phyloP scores from a whole-genome alignment of 345 rosid species.

The Citrus inodora region DNA sequence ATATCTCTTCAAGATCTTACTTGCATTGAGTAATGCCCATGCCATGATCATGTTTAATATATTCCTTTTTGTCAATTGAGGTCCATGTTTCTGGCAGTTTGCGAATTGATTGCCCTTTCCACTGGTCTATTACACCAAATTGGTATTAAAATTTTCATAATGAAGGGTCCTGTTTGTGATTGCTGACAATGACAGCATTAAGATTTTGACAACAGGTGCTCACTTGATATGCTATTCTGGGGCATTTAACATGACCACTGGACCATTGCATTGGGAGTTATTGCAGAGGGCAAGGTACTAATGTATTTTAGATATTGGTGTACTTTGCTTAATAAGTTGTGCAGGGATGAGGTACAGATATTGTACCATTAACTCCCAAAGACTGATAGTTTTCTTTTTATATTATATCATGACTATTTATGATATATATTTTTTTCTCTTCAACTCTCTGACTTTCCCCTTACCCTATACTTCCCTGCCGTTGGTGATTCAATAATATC shows the following conservation, averaged over 20 bases:
- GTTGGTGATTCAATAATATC: neutral
- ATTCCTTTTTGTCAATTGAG: neutral
- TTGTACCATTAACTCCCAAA: neutral
- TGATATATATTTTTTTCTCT: neutral
- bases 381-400: neutral
- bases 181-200: constrained; percentile 1
- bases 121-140: neutral
- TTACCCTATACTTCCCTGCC: too few species aligned
- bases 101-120: neutral
- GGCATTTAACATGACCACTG: constrained; percentile 97
- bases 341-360: neutral
- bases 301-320: neutral
- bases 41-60: neutral
- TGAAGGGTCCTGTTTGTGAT: neutral
- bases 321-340: neutral
- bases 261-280: constrained; percentile 91
- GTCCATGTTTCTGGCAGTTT: neutral
- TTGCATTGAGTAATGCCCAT: neutral
- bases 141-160: neutral
- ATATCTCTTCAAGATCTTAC: neutral
- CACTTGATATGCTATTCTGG: constrained; percentile 93
- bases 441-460: neutral
- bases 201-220: constrained; percentile 60
- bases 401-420: neutral
- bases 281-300: constrained; percentile 84